phyloP scores from a whole-genome alignment of 2,329 filamentous ascomycete species.

The Cordyceps cateniannulata region DNA sequence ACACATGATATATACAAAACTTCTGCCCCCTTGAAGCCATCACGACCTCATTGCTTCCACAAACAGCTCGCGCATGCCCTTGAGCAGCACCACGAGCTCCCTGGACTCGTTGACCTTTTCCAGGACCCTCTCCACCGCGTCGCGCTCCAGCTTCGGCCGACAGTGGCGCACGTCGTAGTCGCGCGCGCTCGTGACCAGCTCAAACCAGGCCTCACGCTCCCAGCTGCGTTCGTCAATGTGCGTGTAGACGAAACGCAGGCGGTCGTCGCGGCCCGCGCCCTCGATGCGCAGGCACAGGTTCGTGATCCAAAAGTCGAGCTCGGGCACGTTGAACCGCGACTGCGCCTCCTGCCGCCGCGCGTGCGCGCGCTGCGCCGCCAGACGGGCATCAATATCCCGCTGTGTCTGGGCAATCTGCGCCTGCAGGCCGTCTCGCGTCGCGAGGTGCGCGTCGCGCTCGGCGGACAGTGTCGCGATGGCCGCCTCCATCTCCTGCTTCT shows the following conservation, averaged over 20 bases:
- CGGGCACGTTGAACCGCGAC: constrained; percentile 81
- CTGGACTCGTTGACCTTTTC: constrained; percentile 76
- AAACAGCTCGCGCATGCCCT: constrained; percentile 78
- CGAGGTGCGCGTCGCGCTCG: constrained; percentile 55
- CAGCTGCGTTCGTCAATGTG: constrained; percentile 82
- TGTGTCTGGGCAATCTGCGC: constrained; percentile 62
- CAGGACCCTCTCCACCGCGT: constrained; percentile 69
- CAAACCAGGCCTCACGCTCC: constrained; percentile 89
- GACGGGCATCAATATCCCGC: constrained; percentile 59
- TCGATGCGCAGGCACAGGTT: constrained; percentile 87
- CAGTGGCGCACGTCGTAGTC: constrained; percentile 83
- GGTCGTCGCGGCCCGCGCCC: constrained; percentile 75
- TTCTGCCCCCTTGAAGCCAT: background rate
- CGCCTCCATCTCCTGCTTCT: constrained; percentile 67
- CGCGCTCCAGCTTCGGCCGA: constrained; percentile 73
- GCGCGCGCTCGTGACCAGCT: constrained; percentile 71
- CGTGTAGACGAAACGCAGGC: constrained; percentile 83
- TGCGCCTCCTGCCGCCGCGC: constrained; percentile 74
- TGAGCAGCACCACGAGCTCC: constrained; percentile 65
- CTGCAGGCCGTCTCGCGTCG: constrained; percentile 49
- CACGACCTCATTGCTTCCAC: constrained; percentile 56
- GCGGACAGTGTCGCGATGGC: constrained; percentile 51
- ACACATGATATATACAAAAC: background rate
- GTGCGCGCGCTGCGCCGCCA: constrained; percentile 67
- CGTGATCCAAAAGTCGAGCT: constrained; percentile 93